Percentiles rank a stretch among this genome's conserved stretches.
Evolutionary conservation across 257 asterid species (phyloP).

Genomic region (Ehretia macrophylla): DNA sequence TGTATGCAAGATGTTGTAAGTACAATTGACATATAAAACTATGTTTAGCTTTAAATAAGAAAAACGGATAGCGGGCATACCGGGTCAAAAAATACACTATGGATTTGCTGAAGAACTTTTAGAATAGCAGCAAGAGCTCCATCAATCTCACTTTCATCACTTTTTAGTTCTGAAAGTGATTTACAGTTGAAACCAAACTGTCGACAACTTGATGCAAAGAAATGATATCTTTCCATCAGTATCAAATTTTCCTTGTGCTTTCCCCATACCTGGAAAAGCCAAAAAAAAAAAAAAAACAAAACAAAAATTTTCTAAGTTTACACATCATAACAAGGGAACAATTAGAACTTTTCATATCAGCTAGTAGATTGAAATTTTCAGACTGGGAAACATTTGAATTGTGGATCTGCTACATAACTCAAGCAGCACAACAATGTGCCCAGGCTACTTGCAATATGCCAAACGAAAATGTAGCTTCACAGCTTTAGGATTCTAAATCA

Average conservation of each 20-base stretch:
- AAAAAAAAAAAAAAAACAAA: background rate
- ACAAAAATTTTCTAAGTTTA: too few relatives aligned
- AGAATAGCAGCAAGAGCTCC: slow-evolving; percentile 83
- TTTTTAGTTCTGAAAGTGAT: slow-evolving; percentile 57
- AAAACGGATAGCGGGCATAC: slow-evolving; percentile 27
- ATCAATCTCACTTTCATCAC: slow-evolving; percentile 80
- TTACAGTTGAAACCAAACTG: slow-evolving; percentile 61
- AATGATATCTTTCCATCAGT: slow-evolving; percentile 84
- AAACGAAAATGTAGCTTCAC: too few relatives aligned
- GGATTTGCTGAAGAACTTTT: slow-evolving; percentile 54
- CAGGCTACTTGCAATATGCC: too few relatives aligned
- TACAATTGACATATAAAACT: slow-evolving; percentile 1
- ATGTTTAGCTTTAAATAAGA: background rate
- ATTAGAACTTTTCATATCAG: too few relatives aligned
- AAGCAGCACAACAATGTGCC: too few relatives aligned
- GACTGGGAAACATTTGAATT: too few relatives aligned
- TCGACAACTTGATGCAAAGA: slow-evolving; percentile 82
- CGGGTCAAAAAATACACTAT: slow-evolving; percentile 47
- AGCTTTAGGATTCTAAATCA: too few relatives aligned
- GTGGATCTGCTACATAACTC: too few relatives aligned
- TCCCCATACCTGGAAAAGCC: slow-evolving; percentile 57
- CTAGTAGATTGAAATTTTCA: too few relatives aligned
- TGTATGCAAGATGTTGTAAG: slow-evolving; percentile 26
- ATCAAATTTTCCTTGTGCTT: slow-evolving; percentile 81
- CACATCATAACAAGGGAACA: too few relatives aligned